A percentile compares a stretch with the other conserved stretches of the same genome.
Conservation (phyloP, 2,329 filamentous ascomycete genomes). For the Fusarium newnesense region DNA sequence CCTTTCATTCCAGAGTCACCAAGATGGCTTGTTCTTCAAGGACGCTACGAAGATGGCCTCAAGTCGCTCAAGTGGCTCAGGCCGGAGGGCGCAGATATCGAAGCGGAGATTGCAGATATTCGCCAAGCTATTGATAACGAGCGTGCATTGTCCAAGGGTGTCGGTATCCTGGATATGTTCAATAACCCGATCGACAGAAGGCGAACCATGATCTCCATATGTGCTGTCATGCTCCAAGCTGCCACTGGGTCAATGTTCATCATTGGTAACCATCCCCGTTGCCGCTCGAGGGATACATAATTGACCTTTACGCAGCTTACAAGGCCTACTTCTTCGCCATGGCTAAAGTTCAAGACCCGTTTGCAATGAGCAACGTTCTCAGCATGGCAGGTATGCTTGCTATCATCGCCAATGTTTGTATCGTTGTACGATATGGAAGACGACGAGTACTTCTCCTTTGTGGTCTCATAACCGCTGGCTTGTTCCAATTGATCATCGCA, state of each 20-base stretch:
- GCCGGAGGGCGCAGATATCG: conserved; percentile 13
- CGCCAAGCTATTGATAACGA: conserved; percentile 29
- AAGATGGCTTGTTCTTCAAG: conserved; percentile 37
- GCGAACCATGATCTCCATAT: conserved; percentile 30
- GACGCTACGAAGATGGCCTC: conserved; percentile 30
- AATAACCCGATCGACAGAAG: conserved; percentile 29
- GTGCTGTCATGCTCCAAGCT: conserved; percentile 31
- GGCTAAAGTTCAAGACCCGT: conserved; percentile 35
- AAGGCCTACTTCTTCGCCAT: conserved; percentile 42
- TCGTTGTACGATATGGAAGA: conserved; percentile 34
- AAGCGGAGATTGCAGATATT: conserved; percentile 29
- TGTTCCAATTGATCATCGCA: conserved; percentile 37
- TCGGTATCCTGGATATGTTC: conserved; percentile 36
- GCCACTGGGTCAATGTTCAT: conserved; percentile 41
- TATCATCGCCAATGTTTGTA: conserved; percentile 35
- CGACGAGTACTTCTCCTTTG: conserved; percentile 20
- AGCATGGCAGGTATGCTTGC: conserved; percentile 37
- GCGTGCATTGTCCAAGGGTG: conserved; percentile 6
- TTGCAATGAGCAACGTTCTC: conserved; percentile 40
- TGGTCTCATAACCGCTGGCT: conserved; percentile 25
- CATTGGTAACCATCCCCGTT: conserved; percentile 13
- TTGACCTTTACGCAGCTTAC: conserved; percentile 17
- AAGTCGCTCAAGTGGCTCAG: conserved; percentile 32
- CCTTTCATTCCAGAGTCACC: conserved; percentile 39
- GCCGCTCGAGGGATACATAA: accelerated